Base-by-base conservation (phyloP, 2,329 filamentous ascomycete species). In the Fusarium sororula region DNA sequence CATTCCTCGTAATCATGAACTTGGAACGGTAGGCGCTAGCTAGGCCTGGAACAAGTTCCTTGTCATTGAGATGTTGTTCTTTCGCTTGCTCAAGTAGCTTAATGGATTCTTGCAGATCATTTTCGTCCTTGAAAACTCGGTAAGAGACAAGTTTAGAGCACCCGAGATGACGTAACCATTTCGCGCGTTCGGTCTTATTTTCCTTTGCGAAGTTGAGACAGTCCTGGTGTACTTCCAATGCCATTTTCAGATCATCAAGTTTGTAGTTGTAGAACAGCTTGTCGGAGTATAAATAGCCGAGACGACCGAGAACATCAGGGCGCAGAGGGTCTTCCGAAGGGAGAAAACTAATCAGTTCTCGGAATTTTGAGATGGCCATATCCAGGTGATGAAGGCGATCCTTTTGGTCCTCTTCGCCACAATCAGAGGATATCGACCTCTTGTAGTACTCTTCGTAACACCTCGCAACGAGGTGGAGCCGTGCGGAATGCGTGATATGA, bases 31-130 rank as follows among this genome's bases (percentile, higher is more conserved):
- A 56, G 6, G 37, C 58, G 14, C 37, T 51, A 4, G 58, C 47
- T 4, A 61, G n/a, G 1, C 32, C n/a, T 1, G 35, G 37, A 0
- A 35, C 1, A 3, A 61, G 4, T 6, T 13, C 24, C 0, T 26
- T 38, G 7, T 37, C 28, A 1, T 28, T 0, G 4, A 7, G 0
- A 4, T 28, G 3, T 0, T 55, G 18, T 4, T 28, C 26, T 9
- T 18, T 61, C 12, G 28, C 48, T n/a, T 42, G 18, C 4, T 37
- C 28, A 1, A 61, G 58, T 2, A 61, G 14, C 5, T 35, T 12
- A 1, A 61, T 10, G 3, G 48, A 24, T 12, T 55, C 18, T 5
- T 42, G 13, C 1, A 56, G 2, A 18, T 56, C 58, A 10, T 0
- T 0, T 0, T 5, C n/a, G 14, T 56, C 20, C 18, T 7, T 30